Evolutionary conservation across 805 yeast genomes (phyloP), one percentile per base, ranked within the genome.

Genomic region (Ogataea polymorpha): DNA sequence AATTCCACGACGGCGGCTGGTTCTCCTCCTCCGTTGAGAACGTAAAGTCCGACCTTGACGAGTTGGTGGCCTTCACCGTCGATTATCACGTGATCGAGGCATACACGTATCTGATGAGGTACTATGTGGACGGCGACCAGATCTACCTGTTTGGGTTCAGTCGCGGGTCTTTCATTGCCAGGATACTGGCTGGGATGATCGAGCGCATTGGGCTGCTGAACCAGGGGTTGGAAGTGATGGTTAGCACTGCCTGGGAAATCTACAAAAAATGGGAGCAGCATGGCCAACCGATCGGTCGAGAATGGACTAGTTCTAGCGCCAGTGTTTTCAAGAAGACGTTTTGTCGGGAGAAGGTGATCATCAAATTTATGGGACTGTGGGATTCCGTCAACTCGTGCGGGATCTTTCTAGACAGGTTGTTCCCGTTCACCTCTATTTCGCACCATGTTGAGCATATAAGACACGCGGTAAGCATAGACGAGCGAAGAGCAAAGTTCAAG

Each of bases 341-440:
- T 53, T 71, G 78, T 35, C 50, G 64, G 4, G 58, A 62, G 5
- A 50, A 58, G 2, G 72, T 77, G 3, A 53, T 51, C 7, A 68
- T 82, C 35, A 71, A 73, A 46, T 79, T 80, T 44, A 74, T 81
- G 71, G 88, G 88, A 0, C 58, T 82, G 14, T 82, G 82, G 72
- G 89, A 82, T 59, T 75, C 86, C 0, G 79, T 81, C 14, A 80
- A 79, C 53, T 79, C 86, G 1, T 80, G 80, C 15, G 88, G 88
- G 0, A 50, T 80, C 8, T 42, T 80, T 4, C 63, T 77, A 30
- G 85, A 80, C 51, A 59, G 77, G 28, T 46, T 77, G 55, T 81
- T 80, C 46, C 86, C 86, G 0, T 78, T 67, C 47, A 68, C 81
- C 1, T 71, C 79, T 2, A 64, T 71, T 36, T 66, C 75, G 31